Base-by-base conservation (phyloP, 176 grass and related monocot genomes). In the Musa acuminata region DNA sequence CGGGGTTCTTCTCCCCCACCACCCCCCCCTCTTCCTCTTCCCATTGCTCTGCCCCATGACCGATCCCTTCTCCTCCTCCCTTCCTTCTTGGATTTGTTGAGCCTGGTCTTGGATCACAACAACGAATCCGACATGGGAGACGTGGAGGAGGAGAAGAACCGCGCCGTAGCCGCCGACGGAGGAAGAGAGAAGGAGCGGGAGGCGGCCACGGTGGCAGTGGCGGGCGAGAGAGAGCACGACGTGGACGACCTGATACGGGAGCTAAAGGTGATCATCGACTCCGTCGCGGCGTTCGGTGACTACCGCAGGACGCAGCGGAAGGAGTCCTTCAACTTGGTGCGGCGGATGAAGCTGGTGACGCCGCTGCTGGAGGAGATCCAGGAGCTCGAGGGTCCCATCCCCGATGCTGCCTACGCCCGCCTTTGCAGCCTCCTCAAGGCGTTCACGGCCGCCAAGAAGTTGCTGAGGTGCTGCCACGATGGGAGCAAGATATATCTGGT, bases 401-500 rank as follows among this genome's bases (percentile, higher is more conserved):
- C 90, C 60, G 87, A 87, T 24, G 52, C 73, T 10, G 84, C 84
- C 2, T 81, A 79, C 80, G 35, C 35, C 19, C 52, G 55, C 59
- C 75, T 92, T 19, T 64, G 50, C 22, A 54, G 66, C 53, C 82
- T 93, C n/a, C 62, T 65, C 3, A 75, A 81, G 13, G 77, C 87
- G 1, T 87, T 93, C 82, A 51, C 78, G 0, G 79, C 84, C 19
- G 87, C 90, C 11, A 82, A 85, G 8, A 85, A 83, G 29, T 80
- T 93, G 26, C 80, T 93, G 11, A 76, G 90, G 0, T 83, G 74
- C 58, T 93, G 87, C 79, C 87, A 93, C 13, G 90, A 93, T 8
- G 87, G 87, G 20, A 93, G 90, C 80, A 93, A 93, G 77, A 87
- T 93, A 53, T 90, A 83, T 72, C 80, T 89, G 64, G 87, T 88